Evolutionary conservation across 768 basidiomycete genomes (phyloP), one percentile per base, ranked within the genome.

Genomic region (Serendipita indica): DNA sequence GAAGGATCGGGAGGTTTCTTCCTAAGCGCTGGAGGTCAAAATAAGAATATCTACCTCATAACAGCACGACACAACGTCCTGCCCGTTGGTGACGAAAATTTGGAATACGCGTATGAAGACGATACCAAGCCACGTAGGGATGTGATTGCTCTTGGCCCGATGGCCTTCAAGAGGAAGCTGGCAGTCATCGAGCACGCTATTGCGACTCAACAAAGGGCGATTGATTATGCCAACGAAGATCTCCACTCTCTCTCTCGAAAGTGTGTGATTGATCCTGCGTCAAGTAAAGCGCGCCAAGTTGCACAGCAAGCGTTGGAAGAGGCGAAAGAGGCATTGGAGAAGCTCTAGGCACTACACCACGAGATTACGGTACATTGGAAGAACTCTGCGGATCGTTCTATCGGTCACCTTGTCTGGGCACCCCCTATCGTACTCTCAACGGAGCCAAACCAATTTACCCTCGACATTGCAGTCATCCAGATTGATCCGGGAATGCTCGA

Each of bases 61-160:
- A 61, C 59, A 2, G 60, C 59, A 59, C 59, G 59, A 39, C 60
- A 61, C 18, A 57, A 60, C 59, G 1, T 61, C 60, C 43, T 61
- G 60, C 59, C 39, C 57, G 18, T 43, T 34, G 37, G 43, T 41
- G 32, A 5, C 18, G 60, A 59, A 16, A 61, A 60, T 7, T 33
- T 60, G 33, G 6, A 60, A 3, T 61, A 45, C 59, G 59, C 43
- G 60, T 28, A 39, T 35, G 35, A n/a, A 22, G 45, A 49, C 25
- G 41, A 60, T 33, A 7, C 41, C 41, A 60, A 60, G 59, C 16
- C 60, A 30, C 37, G 60, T 37, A 39, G 59, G 41, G 43, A 60
- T 27, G 60, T 61, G 16, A 20, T 60, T 16, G 3, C 60, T 41
- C 33, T 61, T 49, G 28, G 60, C 43, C 35, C 34, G 35, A 22